Percentiles rank a stretch among this genome's conserved stretches.
Conservation (phyloP, 2,329 filamentous ascomycete genomes). For the Orbilia oligospora region DNA sequence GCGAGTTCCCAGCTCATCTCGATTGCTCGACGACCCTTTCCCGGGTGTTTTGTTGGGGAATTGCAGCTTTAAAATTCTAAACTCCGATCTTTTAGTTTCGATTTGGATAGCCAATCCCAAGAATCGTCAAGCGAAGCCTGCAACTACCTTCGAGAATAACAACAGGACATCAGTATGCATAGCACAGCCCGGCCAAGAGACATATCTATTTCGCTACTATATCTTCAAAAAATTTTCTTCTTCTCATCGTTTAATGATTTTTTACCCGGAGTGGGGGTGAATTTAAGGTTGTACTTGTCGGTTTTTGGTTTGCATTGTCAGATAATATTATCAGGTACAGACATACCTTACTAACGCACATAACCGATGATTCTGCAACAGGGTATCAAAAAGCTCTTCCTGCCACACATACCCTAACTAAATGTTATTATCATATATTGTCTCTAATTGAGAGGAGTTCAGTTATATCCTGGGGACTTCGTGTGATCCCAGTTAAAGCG, state of each 20-base stretch:
- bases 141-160: constrained; percentile 37
- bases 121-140: constrained; percentile 52
- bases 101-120: constrained; percentile 33
- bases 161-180: constrained; percentile 9
- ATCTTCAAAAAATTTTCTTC: neutral
- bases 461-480: neutral
- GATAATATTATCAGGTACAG: constrained; percentile 1
- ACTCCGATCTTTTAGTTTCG: constrained; percentile 35
- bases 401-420: constrained; percentile 18
- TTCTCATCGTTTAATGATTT: neutral
- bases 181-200: constrained; percentile 32
- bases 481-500: neutral
- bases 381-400: constrained; percentile 4
- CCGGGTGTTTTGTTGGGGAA: constrained; percentile 10
- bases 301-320: neutral
- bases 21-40: neutral
- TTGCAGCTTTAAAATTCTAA: neutral
- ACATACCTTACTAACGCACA: neutral
- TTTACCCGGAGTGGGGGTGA: neutral
- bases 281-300: constrained; percentile 26
- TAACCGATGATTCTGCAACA: neutral
- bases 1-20: constrained; percentile 6
- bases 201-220: neutral
- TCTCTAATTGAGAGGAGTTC: neutral
- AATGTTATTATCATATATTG: neutral